Evolutionary conservation across 495 filamentous ascomycete species (phyloP).

Genomic region (Massariosphaeria phaeospora): DNA sequence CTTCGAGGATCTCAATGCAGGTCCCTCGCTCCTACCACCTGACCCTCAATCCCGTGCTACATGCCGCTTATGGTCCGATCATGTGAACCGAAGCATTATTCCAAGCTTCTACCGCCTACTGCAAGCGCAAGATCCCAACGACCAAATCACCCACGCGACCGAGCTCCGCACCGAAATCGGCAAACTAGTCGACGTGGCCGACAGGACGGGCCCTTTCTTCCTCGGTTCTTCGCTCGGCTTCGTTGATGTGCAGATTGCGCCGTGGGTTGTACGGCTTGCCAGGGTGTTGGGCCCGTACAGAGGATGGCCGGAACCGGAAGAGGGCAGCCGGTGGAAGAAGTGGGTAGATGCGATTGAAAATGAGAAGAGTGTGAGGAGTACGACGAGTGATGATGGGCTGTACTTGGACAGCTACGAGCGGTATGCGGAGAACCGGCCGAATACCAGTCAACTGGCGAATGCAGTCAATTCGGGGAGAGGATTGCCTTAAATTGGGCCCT

Average conservation of each 20-base stretch:
- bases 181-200: constrained; percentile 67
- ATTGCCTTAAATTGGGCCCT: constrained; percentile 11
- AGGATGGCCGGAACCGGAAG: constrained; percentile 68
- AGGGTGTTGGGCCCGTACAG: constrained; percentile 75
- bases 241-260: constrained; percentile 84
- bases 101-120: constrained; percentile 77
- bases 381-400: constrained; percentile 54
- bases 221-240: constrained; percentile 65
- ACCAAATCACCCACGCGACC: constrained; percentile 58
- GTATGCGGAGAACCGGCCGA: constrained; percentile 33
- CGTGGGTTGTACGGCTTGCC: constrained; percentile 74
- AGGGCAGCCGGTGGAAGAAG: constrained; percentile 62
- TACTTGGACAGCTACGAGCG: constrained; percentile 40
- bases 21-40: constrained; percentile 59
- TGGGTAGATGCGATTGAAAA: constrained; percentile 82
- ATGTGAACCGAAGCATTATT: constrained; percentile 79
- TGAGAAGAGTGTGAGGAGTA: constrained; percentile 67
- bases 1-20: constrained; percentile 70
- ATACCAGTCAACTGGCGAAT: constrained; percentile 22
- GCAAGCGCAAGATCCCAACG: constrained; percentile 61
- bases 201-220: constrained; percentile 73
- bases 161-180: constrained; percentile 65
- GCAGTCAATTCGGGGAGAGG: constrained; percentile 29
- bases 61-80: constrained; percentile 81
- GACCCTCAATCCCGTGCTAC: constrained; percentile 68